Evolutionary conservation across 2,329 filamentous ascomycete genomes (phyloP).

Genomic region (Sphaceloma murrayae): DNA sequence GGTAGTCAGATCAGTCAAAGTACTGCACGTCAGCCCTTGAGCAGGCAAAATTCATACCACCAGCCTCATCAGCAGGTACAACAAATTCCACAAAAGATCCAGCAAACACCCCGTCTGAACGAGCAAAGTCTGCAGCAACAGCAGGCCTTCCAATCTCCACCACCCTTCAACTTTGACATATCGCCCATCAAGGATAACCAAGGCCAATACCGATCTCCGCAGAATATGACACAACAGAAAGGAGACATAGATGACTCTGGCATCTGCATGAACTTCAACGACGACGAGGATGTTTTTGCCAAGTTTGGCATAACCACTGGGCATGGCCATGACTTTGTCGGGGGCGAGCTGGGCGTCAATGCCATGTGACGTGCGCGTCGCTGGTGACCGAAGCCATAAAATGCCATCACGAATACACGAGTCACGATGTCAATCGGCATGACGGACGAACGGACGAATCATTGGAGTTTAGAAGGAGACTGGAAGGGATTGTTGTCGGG

Average conservation of each 20-base stretch:
- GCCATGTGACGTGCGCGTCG: slow-evolving; percentile 15
- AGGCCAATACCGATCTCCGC: slow-evolving; percentile 9
- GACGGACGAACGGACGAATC: neutral
- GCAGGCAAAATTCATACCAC: slow-evolving; percentile 17
- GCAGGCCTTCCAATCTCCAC: slow-evolving; percentile 10
- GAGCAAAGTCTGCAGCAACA: slow-evolving; percentile 19
- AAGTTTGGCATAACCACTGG: slow-evolving; percentile 17
- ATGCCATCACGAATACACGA: slow-evolving; percentile 9
- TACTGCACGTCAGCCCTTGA: neutral
- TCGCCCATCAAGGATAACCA: slow-evolving; percentile 14
- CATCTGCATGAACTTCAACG: slow-evolving; percentile 30
- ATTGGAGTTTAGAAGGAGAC: neutral
- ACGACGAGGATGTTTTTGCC: slow-evolving; percentile 25
- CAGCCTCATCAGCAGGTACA: slow-evolving; percentile 17
- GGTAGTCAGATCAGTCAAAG: slow-evolving; percentile 12
- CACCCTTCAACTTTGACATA: slow-evolving; percentile 16
- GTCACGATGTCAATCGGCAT: slow-evolving; percentile 9
- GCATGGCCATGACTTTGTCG: slow-evolving; percentile 8
- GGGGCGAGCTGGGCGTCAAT: slow-evolving; percentile 14
- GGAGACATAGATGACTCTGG: slow-evolving; percentile 32
- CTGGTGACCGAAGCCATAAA: too few relatives aligned
- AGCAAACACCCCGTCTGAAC: slow-evolving; percentile 16
- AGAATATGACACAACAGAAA: slow-evolving; percentile 19
- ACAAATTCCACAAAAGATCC: slow-evolving; percentile 18
- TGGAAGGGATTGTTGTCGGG: neutral